These are phyloP conservation scores for Penicillium sp. DNA, from an alignment of 2,329 filamentous ascomycete species.

Conservation along the genomic window DNA sequence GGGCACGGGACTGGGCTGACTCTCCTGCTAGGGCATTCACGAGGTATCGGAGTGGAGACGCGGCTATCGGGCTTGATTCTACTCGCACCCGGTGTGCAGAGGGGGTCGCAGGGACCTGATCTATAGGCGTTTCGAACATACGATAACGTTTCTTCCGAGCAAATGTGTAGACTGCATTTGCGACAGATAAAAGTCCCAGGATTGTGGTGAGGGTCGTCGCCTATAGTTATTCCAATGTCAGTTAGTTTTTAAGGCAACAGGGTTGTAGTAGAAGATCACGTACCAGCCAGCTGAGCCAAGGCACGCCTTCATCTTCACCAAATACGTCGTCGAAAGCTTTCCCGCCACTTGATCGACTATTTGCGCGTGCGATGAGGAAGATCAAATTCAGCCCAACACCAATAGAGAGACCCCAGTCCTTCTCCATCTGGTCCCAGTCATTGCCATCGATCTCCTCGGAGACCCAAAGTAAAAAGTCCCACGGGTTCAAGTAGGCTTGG, in stretches of 20 bases:
- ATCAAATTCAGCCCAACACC: slow-evolving; percentile 74
- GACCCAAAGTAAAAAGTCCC: slow-evolving; percentile 86
- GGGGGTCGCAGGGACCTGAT: slow-evolving; percentile 72
- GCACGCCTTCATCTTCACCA: slow-evolving; percentile 62
- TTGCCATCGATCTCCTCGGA: slow-evolving; percentile 90
- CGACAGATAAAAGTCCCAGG: slow-evolving; percentile 65
- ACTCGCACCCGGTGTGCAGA: slow-evolving; percentile 87
- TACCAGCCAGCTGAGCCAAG: slow-evolving; percentile 69
- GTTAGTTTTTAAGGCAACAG: not conserved
- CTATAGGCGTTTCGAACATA: slow-evolving; percentile 83
- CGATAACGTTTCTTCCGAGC: slow-evolving; percentile 81
- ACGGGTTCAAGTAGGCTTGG: slow-evolving; percentile 75
- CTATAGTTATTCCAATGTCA: slow-evolving; percentile 41
- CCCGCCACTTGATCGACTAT: slow-evolving; percentile 56
- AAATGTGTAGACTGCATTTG: slow-evolving; percentile 81
- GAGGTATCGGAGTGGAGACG: slow-evolving; percentile 76
- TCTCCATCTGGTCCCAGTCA: slow-evolving; percentile 79
- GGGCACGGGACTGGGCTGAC: slow-evolving; percentile 76
- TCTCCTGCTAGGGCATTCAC: slow-evolving; percentile 65
- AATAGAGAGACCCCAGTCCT: slow-evolving; percentile 70
- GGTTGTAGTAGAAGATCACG: slow-evolving; percentile 24
- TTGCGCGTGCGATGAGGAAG: slow-evolving; percentile 80
- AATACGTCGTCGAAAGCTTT: slow-evolving; percentile 77
- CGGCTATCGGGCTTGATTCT: slow-evolving; percentile 73
- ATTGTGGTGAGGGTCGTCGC: slow-evolving; percentile 73